phyloP scores from a whole-genome alignment of 495 filamentous ascomycete genomes.

The Darksidea phi region DNA sequence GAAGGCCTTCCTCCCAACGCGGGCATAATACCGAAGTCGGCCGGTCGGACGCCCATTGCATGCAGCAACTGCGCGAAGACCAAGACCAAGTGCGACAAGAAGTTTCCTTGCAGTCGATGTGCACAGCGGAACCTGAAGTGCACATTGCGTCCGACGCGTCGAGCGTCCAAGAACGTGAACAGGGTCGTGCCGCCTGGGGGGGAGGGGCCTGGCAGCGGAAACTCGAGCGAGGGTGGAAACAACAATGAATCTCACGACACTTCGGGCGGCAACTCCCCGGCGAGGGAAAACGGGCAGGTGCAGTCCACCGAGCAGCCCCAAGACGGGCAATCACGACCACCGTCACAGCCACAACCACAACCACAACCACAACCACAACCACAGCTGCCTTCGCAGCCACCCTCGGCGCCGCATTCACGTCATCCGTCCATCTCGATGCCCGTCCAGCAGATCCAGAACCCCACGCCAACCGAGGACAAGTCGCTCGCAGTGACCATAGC shows the following conservation, averaged over 20 bases:
- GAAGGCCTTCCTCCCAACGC: conserved; percentile 41
- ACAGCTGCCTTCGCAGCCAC: conserved; percentile 20
- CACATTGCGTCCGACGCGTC: conserved; percentile 55
- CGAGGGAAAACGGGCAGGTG: conserved; percentile 17
- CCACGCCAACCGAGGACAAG: conserved; percentile 30
- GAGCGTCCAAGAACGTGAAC: conserved; percentile 51
- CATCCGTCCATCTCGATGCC: conserved; percentile 23
- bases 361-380: conserved; percentile 24
- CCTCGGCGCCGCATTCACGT: conserved; percentile 16
- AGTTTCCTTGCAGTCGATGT: conserved; percentile 60
- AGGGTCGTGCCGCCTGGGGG: conserved; percentile 28
- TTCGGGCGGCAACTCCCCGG: conserved; percentile 32
- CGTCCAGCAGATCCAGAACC: conserved; percentile 17
- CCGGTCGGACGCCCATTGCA: conserved; percentile 46
- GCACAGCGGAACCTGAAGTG: conserved; percentile 57
- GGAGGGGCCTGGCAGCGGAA: conserved; percentile 29
- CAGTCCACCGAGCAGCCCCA: conserved; percentile 9
- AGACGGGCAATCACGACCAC: not conserved
- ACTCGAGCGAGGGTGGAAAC: conserved; percentile 33
- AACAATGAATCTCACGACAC: conserved; percentile 24
- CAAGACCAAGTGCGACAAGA: conserved; percentile 66
- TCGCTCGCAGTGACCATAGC: conserved; percentile 25
- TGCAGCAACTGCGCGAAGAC: conserved; percentile 49
- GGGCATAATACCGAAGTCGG: conserved; percentile 47
- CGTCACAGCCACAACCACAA: conserved; percentile 23